Percentiles rank a stretch among this genome's conserved stretches.
These are phyloP conservation scores for Fusarium agapanthi DNA, from an alignment of 2,329 filamentous ascomycete genomes.

Conservation along the genomic window DNA sequence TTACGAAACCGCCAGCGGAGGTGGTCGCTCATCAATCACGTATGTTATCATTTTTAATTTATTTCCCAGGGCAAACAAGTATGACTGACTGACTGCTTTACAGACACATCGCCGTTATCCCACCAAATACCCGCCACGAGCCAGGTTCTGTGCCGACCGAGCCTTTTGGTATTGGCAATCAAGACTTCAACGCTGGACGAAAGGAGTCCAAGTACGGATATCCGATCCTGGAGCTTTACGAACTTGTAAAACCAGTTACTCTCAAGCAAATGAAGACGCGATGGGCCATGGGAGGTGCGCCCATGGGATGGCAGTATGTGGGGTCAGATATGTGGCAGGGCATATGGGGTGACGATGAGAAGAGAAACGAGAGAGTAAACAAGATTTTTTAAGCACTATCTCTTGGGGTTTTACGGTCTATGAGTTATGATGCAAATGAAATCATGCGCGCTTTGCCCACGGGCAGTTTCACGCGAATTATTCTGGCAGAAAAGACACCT, in stretches of 20 bases:
- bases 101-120: conserved; percentile 26
- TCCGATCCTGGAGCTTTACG: conserved; percentile 39
- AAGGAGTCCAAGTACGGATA: conserved; percentile 43
- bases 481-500: background rate
- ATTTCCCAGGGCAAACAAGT: too few relatives aligned
- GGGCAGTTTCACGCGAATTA: too few relatives aligned
- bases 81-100: background rate
- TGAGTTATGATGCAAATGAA: too few relatives aligned
- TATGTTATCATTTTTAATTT: conserved; percentile 23
- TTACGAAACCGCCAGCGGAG: conserved; percentile 33
- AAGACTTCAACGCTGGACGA: conserved; percentile 42
- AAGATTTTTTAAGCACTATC: too few relatives aligned
- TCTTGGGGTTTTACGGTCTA: too few relatives aligned
- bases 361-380: background rate
- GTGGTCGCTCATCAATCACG: conserved; percentile 36
- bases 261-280: conserved; percentile 37
- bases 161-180: conserved; percentile 42
- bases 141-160: conserved; percentile 30
- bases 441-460: too few relatives aligned
- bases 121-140: background rate
- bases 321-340: conserved; percentile 34
- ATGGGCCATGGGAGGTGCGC: conserved; percentile 39
- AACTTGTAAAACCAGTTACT: conserved; percentile 33
- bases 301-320: conserved; percentile 42
- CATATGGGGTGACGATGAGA: conserved; percentile 32